Conservation (phyloP, 352 stramenopile species). For the Globisporangium canariense region DNA sequence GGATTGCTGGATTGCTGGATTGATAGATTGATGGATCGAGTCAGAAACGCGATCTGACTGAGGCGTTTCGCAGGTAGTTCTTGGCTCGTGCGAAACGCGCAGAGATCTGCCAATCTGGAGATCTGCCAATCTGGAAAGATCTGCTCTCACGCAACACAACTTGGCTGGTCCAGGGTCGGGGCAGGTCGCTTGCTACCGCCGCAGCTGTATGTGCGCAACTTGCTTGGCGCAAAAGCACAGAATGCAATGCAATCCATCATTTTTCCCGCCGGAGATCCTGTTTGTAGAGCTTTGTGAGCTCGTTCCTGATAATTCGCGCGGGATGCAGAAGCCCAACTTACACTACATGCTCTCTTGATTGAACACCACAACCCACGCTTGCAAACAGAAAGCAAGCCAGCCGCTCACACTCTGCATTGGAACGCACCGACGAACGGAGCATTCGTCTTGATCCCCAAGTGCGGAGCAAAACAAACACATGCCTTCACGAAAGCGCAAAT, state of each 20-base stretch:
- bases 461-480: too few species aligned
- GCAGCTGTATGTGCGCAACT: not conserved
- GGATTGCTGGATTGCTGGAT: not conserved
- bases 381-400: too few species aligned
- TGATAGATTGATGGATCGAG: not conserved
- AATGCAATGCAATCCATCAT: not conserved
- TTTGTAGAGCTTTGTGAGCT: not conserved
- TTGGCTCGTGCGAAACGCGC: not conserved
- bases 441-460: too few species aligned
- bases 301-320: not conserved
- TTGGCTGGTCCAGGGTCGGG: not conserved
- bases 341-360: too few species aligned
- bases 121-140: not conserved
- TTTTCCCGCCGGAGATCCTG: not conserved
- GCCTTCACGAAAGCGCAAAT: too few species aligned
- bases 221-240: not conserved
- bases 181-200: not conserved
- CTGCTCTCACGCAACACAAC: not conserved
- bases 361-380: too few species aligned
- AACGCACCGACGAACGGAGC: too few species aligned
- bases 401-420: too few species aligned
- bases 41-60: not conserved
- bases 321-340: too few species aligned
- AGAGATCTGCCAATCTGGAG: not conserved
- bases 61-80: not conserved